Conservation (phyloP, 2,329 filamentous ascomycete genomes). For the Chrysoporthe cubensis region DNA sequence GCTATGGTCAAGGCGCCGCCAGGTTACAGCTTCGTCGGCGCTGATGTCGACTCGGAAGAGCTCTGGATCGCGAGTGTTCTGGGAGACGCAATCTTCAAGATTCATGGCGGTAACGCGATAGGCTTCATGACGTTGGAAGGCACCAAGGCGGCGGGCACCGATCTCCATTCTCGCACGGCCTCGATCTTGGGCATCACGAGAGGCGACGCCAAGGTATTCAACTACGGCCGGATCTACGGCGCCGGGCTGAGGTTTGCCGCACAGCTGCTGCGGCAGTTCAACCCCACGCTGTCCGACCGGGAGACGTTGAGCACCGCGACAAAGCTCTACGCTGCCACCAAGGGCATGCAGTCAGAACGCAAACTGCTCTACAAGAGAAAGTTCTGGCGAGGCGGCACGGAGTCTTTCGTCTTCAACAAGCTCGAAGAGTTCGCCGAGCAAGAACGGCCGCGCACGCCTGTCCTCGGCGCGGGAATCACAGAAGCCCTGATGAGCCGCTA, state of each 20-base stretch:
- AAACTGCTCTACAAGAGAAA: constrained; percentile 72
- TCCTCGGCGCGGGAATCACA: constrained; percentile 92
- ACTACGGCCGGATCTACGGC: constrained; percentile 98
- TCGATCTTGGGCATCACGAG: constrained; percentile 89
- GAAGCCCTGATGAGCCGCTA: constrained; percentile 90
- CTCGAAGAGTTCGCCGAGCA: constrained; percentile 98
- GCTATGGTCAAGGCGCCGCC: constrained; percentile 92
- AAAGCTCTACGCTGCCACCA: constrained; percentile 85
- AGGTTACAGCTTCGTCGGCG: constrained; percentile 92
- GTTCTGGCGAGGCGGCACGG: constrained; percentile 96
- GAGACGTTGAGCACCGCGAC: constrained; percentile 77
- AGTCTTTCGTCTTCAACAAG: constrained; percentile 98
- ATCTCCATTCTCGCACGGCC: constrained; percentile 92
- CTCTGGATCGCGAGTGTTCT: constrained; percentile 97
- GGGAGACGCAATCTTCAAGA: constrained; percentile 90
- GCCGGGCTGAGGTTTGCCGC: constrained; percentile 92
- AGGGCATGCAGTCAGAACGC: constrained; percentile 81
- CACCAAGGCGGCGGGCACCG: constrained; percentile 90
- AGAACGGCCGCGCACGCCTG: constrained; percentile 85
- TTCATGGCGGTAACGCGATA: constrained; percentile 95
- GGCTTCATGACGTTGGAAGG: constrained; percentile 99
- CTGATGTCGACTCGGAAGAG: constrained; percentile 96
- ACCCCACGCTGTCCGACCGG: constrained; percentile 77
- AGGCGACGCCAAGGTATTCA: constrained; percentile 97
- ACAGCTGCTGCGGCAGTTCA: constrained; percentile 90